Evolutionary conservation across 1,284 basidiomycete genomes (phyloP).

Genomic region (Austroboletus olivaceoglutinosus): DNA sequence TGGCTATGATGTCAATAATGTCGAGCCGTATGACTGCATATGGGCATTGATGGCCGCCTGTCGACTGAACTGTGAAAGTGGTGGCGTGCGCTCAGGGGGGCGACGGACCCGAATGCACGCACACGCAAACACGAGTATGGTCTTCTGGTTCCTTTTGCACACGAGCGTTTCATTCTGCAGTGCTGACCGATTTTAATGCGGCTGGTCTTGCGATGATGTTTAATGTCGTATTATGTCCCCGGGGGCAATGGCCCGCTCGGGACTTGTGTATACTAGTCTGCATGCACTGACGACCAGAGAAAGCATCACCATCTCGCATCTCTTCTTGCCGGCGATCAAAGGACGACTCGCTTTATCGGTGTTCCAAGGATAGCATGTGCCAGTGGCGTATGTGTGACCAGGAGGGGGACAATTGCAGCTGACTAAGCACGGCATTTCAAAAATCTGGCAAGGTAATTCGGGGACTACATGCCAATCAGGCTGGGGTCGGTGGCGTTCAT

Average conservation of each 20-base stretch:
- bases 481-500: no score
- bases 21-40: slow-evolving; percentile 2
- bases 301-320: not conserved
- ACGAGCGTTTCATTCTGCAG: slow-evolving; percentile 22
- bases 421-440: no score
- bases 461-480: no score
- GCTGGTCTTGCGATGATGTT: slow-evolving; percentile 2
- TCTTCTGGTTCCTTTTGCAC: not conserved
- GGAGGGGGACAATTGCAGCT: no score
- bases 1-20: slow-evolving; percentile 13
- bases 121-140: not conserved
- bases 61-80: not conserved
- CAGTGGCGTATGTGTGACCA: not conserved
- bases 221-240: not conserved
- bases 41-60: slow-evolving; percentile 11
- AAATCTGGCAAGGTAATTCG: no score
- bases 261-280: not conserved
- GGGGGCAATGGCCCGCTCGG: not conserved
- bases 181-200: slow-evolving; percentile 9
- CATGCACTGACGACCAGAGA: no score
- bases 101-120: slow-evolving; percentile 11
- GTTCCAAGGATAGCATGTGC: not conserved
- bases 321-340: not conserved
- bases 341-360: not conserved
- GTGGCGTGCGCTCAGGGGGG: slow-evolving; percentile 5